These are phyloP conservation scores for Medicago ruthenica DNA, from an alignment of 306 rosid genomes.

Conservation along the genomic window DNA sequence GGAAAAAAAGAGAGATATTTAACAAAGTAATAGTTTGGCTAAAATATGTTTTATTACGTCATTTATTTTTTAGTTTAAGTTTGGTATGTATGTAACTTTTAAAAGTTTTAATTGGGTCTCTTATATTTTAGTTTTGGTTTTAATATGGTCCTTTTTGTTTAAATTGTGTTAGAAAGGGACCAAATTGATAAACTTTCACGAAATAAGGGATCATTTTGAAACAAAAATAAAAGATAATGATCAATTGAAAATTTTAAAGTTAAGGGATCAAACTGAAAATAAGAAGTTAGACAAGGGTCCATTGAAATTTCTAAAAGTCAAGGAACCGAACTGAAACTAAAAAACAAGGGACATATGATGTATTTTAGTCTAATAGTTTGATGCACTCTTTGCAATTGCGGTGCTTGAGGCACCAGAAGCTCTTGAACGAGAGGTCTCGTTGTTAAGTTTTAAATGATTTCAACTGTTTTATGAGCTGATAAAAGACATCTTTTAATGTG, in stretches of 20 bases:
- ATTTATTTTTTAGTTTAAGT: neutral
- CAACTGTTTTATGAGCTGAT: neutral
- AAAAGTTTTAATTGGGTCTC: neutral
- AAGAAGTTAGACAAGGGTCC: neutral
- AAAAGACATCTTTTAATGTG: neutral
- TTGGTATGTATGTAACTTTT: neutral
- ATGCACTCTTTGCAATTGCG: neutral
- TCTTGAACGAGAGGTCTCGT: slow-evolving; percentile 8
- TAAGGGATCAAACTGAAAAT: too few species aligned
- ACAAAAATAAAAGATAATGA: neutral
- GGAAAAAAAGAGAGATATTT: too few species aligned
- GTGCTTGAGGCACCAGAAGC: neutral
- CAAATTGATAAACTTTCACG: neutral
- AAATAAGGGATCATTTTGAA: neutral
- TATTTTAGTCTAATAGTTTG: neutral
- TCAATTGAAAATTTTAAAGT: neutral
- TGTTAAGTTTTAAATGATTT: neutral
- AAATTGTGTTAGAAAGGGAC: neutral
- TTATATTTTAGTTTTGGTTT: neutral
- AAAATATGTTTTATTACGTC: neutral
- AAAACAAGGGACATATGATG: neutral
- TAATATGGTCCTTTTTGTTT: too few species aligned
- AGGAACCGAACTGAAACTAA: neutral
- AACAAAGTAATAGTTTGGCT: neutral
- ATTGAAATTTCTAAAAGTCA: neutral